Conservation (phyloP, 805 yeast species). For the Cyberlindnera veronae region DNA sequence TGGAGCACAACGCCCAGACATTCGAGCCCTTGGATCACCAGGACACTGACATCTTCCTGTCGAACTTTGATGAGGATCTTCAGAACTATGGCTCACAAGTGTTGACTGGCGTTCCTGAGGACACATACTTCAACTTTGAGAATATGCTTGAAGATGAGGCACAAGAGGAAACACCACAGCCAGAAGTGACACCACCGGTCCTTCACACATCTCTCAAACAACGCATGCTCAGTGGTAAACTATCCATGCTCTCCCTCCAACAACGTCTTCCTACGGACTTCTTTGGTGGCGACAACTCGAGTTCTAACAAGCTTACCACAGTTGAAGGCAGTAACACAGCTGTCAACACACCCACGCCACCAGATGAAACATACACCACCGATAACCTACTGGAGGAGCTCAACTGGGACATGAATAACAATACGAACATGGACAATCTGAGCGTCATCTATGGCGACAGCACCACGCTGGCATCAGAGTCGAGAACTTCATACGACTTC, state of each 20-base stretch:
- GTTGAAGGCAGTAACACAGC: slow-evolving; percentile 9
- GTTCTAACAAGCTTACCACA: slow-evolving; percentile 1
- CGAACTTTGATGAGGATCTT: background rate
- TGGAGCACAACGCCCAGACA: background rate
- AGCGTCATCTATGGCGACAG: slow-evolving; percentile 20
- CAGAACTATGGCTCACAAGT: background rate
- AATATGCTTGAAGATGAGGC: background rate
- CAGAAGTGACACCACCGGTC: background rate
- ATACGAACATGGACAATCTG: slow-evolving; percentile 6
- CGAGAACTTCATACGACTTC: slow-evolving; percentile 32
- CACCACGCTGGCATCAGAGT: slow-evolving; percentile 23
- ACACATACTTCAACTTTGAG: background rate
- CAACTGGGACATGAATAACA: slow-evolving; percentile 11
- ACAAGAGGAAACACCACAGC: background rate
- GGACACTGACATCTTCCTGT: background rate
- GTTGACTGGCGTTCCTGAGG: background rate
- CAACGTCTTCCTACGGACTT: slow-evolving; percentile 2
- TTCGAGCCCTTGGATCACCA: no score
- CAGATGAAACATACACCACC: slow-evolving; percentile 13
- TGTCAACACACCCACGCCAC: slow-evolving; percentile 15
- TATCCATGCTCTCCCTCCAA: slow-evolving; percentile 6
- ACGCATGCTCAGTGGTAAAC: slow-evolving; percentile 6
- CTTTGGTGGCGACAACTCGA: background rate
- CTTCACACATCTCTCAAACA: slow-evolving; percentile 7
- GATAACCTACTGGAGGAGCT: slow-evolving; percentile 16